A percentile compares a stretch with the other conserved stretches of the same genome.
Conservation (phyloP, 73 alveolate genomes). For the Paraurostyla sp. region DNA sequence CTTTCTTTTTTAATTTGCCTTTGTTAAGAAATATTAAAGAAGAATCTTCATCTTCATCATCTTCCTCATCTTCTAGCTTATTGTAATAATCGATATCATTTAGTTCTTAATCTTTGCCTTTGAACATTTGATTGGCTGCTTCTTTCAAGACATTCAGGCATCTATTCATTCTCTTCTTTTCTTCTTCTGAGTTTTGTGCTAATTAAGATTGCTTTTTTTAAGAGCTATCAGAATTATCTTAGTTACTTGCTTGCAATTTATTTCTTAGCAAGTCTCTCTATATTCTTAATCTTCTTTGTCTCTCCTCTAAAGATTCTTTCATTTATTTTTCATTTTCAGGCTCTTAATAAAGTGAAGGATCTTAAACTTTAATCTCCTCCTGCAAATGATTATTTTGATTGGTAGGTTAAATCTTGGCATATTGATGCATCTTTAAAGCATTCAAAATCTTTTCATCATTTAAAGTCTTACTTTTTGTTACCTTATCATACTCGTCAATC, state of each 20-base stretch:
- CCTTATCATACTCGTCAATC: background rate
- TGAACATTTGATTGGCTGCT: constrained; percentile 14
- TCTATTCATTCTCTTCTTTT: background rate
- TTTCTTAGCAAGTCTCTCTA: background rate
- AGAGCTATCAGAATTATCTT: background rate
- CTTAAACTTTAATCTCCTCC: background rate
- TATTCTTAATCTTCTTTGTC: constrained; percentile 1
- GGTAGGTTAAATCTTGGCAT: background rate
- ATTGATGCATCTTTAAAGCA: background rate
- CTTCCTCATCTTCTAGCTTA: background rate
- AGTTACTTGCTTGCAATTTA: background rate
- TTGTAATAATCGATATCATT: constrained; percentile 17
- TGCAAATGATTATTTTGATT: background rate
- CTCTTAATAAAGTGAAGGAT: background rate
- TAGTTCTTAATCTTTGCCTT: background rate
- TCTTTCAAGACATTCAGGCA: background rate
- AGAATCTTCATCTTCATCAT: background rate
- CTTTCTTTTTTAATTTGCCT: background rate
- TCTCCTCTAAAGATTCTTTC: constrained; percentile 13
- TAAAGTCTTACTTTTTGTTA: background rate
- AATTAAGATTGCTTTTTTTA: background rate
- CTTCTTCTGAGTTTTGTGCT: background rate
- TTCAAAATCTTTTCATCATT: background rate
- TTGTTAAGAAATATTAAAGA: background rate
- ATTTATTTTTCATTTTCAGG: background rate